Percentiles rank a stretch among this genome's conserved stretches.
These are phyloP conservation scores for Pichia eremophila DNA, from an alignment of 805 yeast genomes.

Conservation along the genomic window DNA sequence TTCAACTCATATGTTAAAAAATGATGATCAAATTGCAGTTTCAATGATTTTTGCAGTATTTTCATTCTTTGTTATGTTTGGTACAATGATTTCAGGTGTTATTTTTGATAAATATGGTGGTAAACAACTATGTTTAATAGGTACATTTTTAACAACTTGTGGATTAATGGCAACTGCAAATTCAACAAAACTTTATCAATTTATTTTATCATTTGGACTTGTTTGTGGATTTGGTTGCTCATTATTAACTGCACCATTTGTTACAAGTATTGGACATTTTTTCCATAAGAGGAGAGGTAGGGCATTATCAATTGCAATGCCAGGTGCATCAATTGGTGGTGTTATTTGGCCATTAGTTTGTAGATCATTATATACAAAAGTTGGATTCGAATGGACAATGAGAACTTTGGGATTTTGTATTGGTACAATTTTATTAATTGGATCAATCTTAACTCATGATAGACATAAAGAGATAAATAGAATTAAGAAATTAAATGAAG, in stretches of 20 bases:
- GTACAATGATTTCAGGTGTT: conserved; percentile 34
- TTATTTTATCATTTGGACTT: conserved; percentile 43
- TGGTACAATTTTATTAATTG: conserved; percentile 19
- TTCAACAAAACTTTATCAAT: conserved; percentile 37
- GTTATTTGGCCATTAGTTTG: conserved; percentile 46
- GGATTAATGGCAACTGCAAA: conserved; percentile 38
- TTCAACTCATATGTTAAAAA: conserved; percentile 38
- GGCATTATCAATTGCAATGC: conserved; percentile 53
- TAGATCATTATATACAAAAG: conserved; percentile 36
- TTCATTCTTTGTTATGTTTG: conserved; percentile 32
- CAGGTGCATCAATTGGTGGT: conserved; percentile 53
- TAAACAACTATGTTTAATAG: conserved; percentile 27
- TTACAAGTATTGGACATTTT: conserved; percentile 51
- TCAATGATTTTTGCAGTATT: conserved; percentile 67
- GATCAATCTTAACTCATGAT: conserved; percentile 27
- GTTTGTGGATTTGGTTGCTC: conserved; percentile 38
- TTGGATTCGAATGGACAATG: conserved; percentile 55
- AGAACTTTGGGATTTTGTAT: conserved; percentile 43
- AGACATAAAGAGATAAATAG: conserved; percentile 17
- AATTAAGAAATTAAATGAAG: conserved; percentile 8
- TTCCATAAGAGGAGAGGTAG: conserved; percentile 46
- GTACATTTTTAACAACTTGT: conserved; percentile 27
- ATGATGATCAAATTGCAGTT: conserved; percentile 35
- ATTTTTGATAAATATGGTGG: conserved; percentile 40
- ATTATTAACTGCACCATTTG: conserved; percentile 34